These are phyloP conservation scores for Ustilaginoidea virens DNA, from an alignment of 2,329 filamentous ascomycete genomes.

Conservation along the genomic window DNA sequence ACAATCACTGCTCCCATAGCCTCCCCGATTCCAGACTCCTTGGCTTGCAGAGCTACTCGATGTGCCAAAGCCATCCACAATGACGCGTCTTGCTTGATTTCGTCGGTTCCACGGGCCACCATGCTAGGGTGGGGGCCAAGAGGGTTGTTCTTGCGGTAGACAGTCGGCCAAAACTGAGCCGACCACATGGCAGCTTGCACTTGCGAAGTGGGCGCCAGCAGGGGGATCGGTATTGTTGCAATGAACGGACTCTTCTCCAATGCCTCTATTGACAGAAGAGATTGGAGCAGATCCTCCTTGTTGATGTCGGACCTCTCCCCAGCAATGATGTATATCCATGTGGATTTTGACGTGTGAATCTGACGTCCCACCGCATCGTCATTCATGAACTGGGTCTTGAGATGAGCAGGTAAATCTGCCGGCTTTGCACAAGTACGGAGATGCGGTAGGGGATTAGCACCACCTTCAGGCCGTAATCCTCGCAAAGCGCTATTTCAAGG, in stretches of 20 bases:
- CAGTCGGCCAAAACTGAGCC: conserved; percentile 64
- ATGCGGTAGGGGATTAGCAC: conserved; percentile 51
- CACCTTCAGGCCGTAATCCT: conserved; percentile 40
- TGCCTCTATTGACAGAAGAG: conserved; percentile 32
- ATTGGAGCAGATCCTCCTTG: conserved; percentile 33
- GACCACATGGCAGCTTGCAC: conserved; percentile 63
- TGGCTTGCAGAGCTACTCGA: conserved; percentile 43
- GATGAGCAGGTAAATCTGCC: conserved; percentile 48
- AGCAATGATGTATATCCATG: conserved; percentile 43
- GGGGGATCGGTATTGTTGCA: conserved; percentile 50
- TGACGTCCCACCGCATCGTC: conserved; percentile 36
- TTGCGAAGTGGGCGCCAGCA: conserved; percentile 59
- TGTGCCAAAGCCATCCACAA: conserved; percentile 55
- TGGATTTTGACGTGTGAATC: conserved; percentile 44
- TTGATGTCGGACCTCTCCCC: conserved; percentile 35
- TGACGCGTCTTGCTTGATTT: conserved; percentile 47
- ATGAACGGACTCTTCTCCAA: conserved; percentile 40
- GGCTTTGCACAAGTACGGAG: conserved; percentile 64
- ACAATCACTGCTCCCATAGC: conserved; percentile 62
- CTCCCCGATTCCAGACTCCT: conserved; percentile 45
- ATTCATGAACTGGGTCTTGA: conserved; percentile 47
- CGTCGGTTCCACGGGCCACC: conserved; percentile 52
- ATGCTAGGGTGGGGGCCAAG: conserved; percentile 70
- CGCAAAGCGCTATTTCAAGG: conserved; percentile 32
- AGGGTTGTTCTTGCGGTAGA: conserved; percentile 78